Evolutionary conservation across 257 asterid species (phyloP).

Genomic region (Jasminum sambac): DNA sequence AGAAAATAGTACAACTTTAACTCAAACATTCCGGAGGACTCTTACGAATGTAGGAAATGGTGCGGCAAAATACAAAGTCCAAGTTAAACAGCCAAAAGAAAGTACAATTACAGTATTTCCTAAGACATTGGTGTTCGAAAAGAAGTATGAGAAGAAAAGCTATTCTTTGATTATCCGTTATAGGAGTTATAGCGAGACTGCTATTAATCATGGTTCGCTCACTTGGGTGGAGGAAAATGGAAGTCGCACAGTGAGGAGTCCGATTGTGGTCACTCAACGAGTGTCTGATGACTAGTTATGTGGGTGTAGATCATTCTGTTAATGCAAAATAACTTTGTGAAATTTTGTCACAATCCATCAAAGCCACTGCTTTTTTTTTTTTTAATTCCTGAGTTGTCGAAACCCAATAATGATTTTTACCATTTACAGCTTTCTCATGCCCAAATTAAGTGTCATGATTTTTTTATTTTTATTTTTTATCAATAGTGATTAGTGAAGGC

Average conservation of each 20-base stretch:
- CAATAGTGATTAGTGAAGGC: too few species aligned
- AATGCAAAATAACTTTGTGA: too few species aligned
- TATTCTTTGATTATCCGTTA: slow-evolving; percentile 29
- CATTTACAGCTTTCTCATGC: too few species aligned
- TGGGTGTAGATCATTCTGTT: too few species aligned
- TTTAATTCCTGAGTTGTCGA: too few species aligned
- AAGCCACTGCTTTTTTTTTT: too few species aligned
- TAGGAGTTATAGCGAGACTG: slow-evolving; percentile 11
- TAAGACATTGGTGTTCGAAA: slow-evolving; percentile 22
- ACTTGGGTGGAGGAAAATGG: slow-evolving; percentile 49
- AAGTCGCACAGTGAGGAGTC: slow-evolving; percentile 43
- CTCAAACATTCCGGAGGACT: slow-evolving; percentile 24
- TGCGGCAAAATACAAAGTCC: slow-evolving; percentile 25
- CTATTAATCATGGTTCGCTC: slow-evolving; percentile 34
- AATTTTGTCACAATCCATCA: too few species aligned
- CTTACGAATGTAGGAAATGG: slow-evolving; percentile 36
- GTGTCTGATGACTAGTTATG: slow-evolving; percentile 12
- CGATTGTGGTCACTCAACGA: slow-evolving; percentile 38
- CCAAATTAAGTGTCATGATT: too few species aligned
- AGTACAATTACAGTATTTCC: slow-evolving; percentile 25
- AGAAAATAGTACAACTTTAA: not conserved
- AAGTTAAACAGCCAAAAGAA: slow-evolving; percentile 21
- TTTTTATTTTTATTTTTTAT: too few species aligned
- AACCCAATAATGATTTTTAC: too few species aligned
- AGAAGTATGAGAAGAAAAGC: slow-evolving; percentile 34